Base-by-base conservation (phyloP, 106 monocot genomes). In the Amphibolis antarctica region DNA sequence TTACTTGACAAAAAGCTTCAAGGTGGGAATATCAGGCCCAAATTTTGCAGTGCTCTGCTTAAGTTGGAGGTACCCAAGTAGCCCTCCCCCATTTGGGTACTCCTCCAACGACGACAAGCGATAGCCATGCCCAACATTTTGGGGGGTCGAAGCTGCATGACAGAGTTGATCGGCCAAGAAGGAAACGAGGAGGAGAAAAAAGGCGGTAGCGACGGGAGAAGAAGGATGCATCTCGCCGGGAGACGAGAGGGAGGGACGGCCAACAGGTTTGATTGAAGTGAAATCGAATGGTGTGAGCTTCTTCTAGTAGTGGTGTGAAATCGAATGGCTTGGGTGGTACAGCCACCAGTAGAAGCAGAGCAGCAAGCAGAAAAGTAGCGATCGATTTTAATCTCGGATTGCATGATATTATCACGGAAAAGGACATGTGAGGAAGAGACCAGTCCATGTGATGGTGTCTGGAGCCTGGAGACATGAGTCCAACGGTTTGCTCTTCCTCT, bases 1-100 rank as follows among this genome's bases (percentile, higher is more conserved):
- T 43, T 86, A 91, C 91, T 85, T 87, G 68, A 91, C 85, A 76
- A 82, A 91, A 44, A 98, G 80, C 71, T 79, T 82, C 59, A 98
- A 66, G 62, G 29, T 74, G 10, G 85, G 87, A 28, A 91, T 77
- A 74, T 98, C 98, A 68, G 82, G 74, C 45, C 98, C 98, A 70
- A 91, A 98, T 18, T 61, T 79, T 1, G 63, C n/a, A 21, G 98
- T 83, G 46, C 28, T 59, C 69, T 85, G 76, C 75, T 91, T 91
- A 66, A 87, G 27, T n/a, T 85, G 69, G 36, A 98, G 78, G 55
- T 73, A 55, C 10, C 87, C 98, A 12, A 91, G 19, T 0, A 98
- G 78, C 10, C 80, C 83, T 50, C 79, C 85, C 10, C 85, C 92
- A 63, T 68, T 51, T 22, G 74, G 19, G 67, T 29, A 68, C 71